Base-by-base conservation (phyloP, 1,139 yeast species). In the Diutina siamensis region DNA sequence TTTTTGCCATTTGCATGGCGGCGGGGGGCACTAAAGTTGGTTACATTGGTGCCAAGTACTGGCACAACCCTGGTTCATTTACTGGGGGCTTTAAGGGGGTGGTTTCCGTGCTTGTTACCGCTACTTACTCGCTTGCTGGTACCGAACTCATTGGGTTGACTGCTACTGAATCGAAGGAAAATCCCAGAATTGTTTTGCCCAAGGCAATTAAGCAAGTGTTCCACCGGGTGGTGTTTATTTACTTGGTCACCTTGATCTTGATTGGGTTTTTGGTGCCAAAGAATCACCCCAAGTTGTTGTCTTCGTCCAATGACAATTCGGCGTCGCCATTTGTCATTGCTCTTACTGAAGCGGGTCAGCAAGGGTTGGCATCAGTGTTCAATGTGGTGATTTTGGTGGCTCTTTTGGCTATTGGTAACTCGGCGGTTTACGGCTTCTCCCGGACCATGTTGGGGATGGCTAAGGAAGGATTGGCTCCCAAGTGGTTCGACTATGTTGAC, bases 121-220 rank as follows among this genome's bases (percentile, higher is more conserved):
- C 74, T 17, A 64, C 70, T 2, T 69, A 68, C 55, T 65, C 72
- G 7, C 60, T 69, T 49, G 73, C 72, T 2, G 74, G 94, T 55
- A 77, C 83, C 46, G 95, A 85, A 63, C 71, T 83, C 57, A 83
- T 83, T 48, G 94, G 94, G 47, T 68, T 87, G 52, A 88, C 94
- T 18, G 88, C 94, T 34, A 87, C 94, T 18, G 95, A 87, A 46
- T 59, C 71, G 10, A 57, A 59, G 48, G 66, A 61, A 20, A 64
- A 68, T 52, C 72, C 73, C 5, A 56, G 72, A 48, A 60, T 58
- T 21, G 63, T 62, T 15, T 57, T 68, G 48, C 73, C 73, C 21
- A 59, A 61, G 49, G 72, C 73, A 36, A 68, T 67, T 48, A 68
- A 68, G 48, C 68, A 66, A 55, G 71, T 68, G 12, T 65, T 68